Base-by-base conservation (phyloP, 805 yeast species). In the Sungouiozyma ichnusensis region DNA sequence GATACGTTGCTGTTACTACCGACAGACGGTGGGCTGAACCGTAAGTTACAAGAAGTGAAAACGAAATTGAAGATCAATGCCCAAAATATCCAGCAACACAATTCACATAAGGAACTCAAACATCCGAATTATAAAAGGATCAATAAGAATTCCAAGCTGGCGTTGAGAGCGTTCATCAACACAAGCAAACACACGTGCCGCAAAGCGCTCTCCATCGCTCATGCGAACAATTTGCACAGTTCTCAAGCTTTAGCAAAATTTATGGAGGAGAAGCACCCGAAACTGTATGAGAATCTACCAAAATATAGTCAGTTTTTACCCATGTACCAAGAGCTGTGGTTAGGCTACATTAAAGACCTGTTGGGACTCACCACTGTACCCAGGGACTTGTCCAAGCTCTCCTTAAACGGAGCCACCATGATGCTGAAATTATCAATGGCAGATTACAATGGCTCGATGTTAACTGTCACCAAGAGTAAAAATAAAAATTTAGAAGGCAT, bases 381-480 rank as follows among this genome's bases (percentile, higher is more conserved):
- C 1, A 27, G 24, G 29, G 54, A 46, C 14, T 32, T 50, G 6
- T 36, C 38, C 18, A 51, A 48, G 16, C 35, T 58, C 9, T 47
- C 42, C 31, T 47, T 58, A 3, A 52, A 57, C 20, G 53, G 58
- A 4, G 49, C 57, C 14, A 52, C 51, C 14, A 51, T 77, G 1
- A 58, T 82, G 16, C 65, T 75, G 4, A 77, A 80, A 49, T 62
- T 87, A 34, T 72, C 90, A 1, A 72, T 81, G 46, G 85, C 92
- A 1, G 97, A 87, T 53, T 82, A 74, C 61, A 81, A 81, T 51
- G 96, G 97, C 3, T 74, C 92, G n/a, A 57, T 60, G 35, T 44
- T 86, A 13, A 68, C 68, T 13, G 87, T 87, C 0, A 52, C 68
- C 2, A 72, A 75, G 37, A 68, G 85, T n/a, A 62, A 64, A 16